These are phyloP conservation scores for Coemansia asiatica DNA, from an alignment of 192 early-diverging fungal genomes.

Conservation along the genomic window DNA sequence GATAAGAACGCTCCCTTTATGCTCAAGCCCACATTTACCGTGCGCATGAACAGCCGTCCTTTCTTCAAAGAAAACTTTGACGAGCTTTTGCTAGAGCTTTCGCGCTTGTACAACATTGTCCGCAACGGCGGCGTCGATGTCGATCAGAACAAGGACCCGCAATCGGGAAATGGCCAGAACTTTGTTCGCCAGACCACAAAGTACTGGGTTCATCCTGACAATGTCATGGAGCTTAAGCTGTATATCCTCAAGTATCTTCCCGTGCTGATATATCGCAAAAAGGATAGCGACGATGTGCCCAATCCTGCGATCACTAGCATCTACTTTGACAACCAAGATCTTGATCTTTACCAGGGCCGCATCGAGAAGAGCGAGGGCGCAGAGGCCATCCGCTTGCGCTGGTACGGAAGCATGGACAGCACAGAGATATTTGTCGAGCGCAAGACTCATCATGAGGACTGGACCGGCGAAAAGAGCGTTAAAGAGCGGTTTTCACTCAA, in stretches of 20 bases:
- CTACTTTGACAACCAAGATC: constrained; percentile 87
- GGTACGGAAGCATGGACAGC: constrained; percentile 90
- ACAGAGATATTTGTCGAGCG: constrained; percentile 95
- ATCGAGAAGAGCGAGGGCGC: constrained; percentile 87
- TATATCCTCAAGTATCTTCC: constrained; percentile 88
- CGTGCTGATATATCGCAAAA: constrained; percentile 83
- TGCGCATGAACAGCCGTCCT: constrained; percentile 77
- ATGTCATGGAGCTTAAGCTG: constrained; percentile 91
- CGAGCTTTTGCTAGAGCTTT: constrained; percentile 78
- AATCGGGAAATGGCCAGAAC: constrained; percentile 56
- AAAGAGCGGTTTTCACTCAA: constrained; percentile 92
- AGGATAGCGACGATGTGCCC: constrained; percentile 63
- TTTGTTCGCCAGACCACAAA: constrained; percentile 87
- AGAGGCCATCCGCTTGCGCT: constrained; percentile 85
- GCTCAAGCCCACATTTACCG: constrained; percentile 75
- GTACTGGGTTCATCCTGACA: constrained; percentile 96
- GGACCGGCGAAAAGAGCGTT: constrained; percentile 85
- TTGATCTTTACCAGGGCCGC: constrained; percentile 86
- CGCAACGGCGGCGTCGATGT: constrained; percentile 69
- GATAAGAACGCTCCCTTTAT: constrained; percentile 90
- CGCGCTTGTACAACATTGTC: constrained; percentile 73
- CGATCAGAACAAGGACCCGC: constrained; percentile 49
- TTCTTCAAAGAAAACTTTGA: constrained; percentile 90
- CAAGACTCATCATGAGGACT: constrained; percentile 95
- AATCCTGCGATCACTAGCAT: constrained; percentile 91